Evolutionary conservation across 495 filamentous ascomycete species (phyloP), one percentile per base, ranked within the genome.

Genomic region (Penicillium egyptiacum): DNA sequence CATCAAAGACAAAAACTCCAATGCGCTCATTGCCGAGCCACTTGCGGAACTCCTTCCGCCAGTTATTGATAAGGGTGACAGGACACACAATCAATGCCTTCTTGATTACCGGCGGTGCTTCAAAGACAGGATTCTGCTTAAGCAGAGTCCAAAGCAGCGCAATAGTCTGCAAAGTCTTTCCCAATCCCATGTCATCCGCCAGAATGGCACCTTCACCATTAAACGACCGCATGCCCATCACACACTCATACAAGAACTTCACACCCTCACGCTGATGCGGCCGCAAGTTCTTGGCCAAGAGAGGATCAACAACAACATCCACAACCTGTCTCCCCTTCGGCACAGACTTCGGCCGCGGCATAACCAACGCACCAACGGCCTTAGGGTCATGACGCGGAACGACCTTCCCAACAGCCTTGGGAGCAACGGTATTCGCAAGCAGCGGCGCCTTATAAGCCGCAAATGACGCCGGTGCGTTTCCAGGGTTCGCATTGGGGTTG

Each of bases 1-100:
- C 85, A 62, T 87, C 86, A 17, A 82, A 82, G 30, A 90, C 82
- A 62, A 91, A 87, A 9, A 92, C 87, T 6, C 89, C 89, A 51
- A 93, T 84, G 14, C 87, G 74, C 57, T 90, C 89, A 62, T 84
- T 86, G 0, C 89, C 89, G 2, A 93, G 79, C 89, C 89, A 93
- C 66, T 91, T 91, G 51, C 79, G 76, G 57, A 92, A 88, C 69
- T 93, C 89, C 55, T 86, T 88, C 25, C 83, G 79, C 89, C 89
- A 93, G 56, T 93, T 93, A 54, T 84, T 84, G 66, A 91, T 89
- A 9, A 93, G 69, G 0, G 88, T 90, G 0, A 88, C 89, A 0
- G 89, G 89, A 64, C 89, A 93, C 3, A 93, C 89, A 57, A 93
- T 89, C 20, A 93, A 67, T 1, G 88, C 89, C 61, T 92, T 92